Evolutionary conservation across 2,329 filamentous ascomycete genomes (phyloP).

Genomic region (Rhynchosporium secalis): DNA sequence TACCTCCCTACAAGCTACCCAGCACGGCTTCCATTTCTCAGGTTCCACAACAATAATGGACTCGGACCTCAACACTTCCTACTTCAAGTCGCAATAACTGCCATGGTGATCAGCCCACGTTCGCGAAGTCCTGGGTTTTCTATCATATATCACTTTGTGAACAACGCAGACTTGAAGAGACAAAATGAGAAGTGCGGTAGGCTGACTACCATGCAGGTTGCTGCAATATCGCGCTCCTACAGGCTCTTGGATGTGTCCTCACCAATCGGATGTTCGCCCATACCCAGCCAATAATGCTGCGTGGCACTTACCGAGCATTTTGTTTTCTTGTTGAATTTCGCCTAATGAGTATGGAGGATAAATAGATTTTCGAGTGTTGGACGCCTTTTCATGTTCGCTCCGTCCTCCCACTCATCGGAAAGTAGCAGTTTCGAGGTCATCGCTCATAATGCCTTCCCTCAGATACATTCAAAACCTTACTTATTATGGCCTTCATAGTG

Average conservation of each 20-base stretch:
- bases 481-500: constrained; percentile 9
- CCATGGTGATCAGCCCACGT: not conserved
- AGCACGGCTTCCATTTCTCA: no score
- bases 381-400: constrained; percentile 11
- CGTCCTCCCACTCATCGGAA: constrained; percentile 15
- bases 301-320: not conserved
- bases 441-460: constrained; percentile 5
- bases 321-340: no score
- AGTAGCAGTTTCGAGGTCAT: constrained; percentile 8
- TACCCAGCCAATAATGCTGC: constrained; percentile 13
- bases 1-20: no score
- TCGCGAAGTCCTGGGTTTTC: not conserved
- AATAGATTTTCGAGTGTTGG: constrained; percentile 12
- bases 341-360: not conserved
- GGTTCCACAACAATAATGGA: no score
- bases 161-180: constrained; percentile 22
- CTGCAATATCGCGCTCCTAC: constrained; percentile 14
- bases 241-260: constrained; percentile 19
- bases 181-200: constrained; percentile 6
- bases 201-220: constrained; percentile 13
- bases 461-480: not conserved
- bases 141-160: constrained; percentile 27
- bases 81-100: not conserved
- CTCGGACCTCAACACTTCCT: no score
- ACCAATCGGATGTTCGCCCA: constrained; percentile 13